Conservation (phyloP, 306 rosid species). For the Quercus glauca region DNA sequence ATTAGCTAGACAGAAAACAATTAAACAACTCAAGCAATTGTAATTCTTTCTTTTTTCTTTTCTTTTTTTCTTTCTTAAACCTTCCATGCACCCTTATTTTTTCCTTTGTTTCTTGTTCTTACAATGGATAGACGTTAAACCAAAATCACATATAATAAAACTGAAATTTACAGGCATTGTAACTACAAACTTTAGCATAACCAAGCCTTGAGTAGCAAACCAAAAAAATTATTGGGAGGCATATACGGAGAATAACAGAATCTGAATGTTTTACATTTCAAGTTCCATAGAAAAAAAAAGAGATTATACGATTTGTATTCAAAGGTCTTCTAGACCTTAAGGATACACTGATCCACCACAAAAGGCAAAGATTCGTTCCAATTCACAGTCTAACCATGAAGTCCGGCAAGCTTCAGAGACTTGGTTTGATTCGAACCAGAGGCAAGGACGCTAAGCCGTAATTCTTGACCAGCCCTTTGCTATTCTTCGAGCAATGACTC, state of each 20-base stretch:
- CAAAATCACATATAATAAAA: neutral
- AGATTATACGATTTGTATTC: neutral
- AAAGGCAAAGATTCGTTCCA: conserved; percentile 2
- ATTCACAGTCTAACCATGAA: conserved; percentile 5
- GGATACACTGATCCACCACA: neutral
- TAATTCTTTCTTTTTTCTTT: too few species aligned
- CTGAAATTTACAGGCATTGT: neutral
- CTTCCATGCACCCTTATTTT: too few species aligned
- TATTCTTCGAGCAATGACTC: conserved; percentile 85
- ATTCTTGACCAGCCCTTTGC: conserved; percentile 86
- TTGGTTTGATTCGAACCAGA: conserved; percentile 15
- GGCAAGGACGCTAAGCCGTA: conserved; percentile 62
- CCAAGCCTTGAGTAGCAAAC: neutral
- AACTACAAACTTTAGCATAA: neutral
- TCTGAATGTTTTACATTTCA: neutral
- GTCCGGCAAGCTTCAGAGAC: conserved; percentile 14
- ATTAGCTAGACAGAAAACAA: too few species aligned
- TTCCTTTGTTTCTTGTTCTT: neutral
- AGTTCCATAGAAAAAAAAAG: neutral
- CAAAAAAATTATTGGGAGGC: neutral
- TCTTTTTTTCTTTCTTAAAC: too few species aligned
- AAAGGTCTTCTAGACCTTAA: neutral
- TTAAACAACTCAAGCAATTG: too few species aligned
- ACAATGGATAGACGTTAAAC: neutral
- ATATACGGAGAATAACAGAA: neutral